These are phyloP conservation scores for Purpureocillium lavendulum DNA, from an alignment of 2,329 filamentous ascomycete species.

Conservation along the genomic window DNA sequence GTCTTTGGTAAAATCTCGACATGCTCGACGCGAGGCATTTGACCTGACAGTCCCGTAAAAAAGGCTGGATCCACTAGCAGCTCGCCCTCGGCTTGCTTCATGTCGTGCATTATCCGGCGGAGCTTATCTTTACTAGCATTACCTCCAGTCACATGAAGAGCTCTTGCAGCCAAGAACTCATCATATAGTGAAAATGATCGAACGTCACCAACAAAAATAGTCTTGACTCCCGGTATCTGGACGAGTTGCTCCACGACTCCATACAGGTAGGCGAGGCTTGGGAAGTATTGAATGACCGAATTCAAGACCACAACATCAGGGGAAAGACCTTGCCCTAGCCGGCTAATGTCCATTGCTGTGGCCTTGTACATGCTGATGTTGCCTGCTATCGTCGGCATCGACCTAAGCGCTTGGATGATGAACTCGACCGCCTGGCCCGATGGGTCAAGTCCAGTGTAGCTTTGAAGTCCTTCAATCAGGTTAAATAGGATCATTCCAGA, in stretches of 20 bases:
- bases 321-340: not conserved
- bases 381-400: not conserved
- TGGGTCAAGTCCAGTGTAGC: conserved; percentile 20
- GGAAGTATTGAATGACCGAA: conserved; percentile 6
- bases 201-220: conserved; percentile 13
- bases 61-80: conserved; percentile 14
- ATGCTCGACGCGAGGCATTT: conserved; percentile 10
- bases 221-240: not conserved
- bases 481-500: conserved; percentile 23
- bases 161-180: conserved; percentile 1
- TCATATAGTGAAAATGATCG: conserved; percentile 4
- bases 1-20: conserved; percentile 20
- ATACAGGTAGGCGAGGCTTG: conserved; percentile 1
- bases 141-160: conserved; percentile 4
- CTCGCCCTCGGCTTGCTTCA: conserved; percentile 9
- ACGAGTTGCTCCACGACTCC: conserved; percentile 2
- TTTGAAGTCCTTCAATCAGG: conserved; percentile 9
- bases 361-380: conserved; percentile 10
- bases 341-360: conserved; percentile 11
- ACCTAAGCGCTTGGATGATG: conserved; percentile 7
- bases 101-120: conserved; percentile 6
- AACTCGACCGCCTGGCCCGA: conserved; percentile 12
- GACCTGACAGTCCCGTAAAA: conserved; percentile 9
- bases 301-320: conserved; percentile 13
- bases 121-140: conserved; percentile 4